Base-by-base conservation (phyloP, 352 stramenopile genomes). In the Aphanomyces cochlioides region DNA sequence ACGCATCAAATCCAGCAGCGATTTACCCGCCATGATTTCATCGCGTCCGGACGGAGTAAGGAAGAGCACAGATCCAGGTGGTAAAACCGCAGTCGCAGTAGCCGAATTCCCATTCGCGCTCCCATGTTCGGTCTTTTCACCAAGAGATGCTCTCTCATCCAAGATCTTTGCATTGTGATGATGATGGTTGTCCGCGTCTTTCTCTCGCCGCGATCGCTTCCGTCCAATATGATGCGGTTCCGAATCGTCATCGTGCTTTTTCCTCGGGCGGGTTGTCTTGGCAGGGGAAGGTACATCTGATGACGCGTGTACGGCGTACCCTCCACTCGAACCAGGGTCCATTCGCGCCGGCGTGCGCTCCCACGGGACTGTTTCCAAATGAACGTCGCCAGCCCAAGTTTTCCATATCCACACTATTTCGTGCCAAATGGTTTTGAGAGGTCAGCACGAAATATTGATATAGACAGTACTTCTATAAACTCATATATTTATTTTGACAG, bases 361-460 rank as follows among this genome's bases (percentile, higher is more conserved):
- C 19, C 1, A 10, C 54, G 5, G 17, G 15, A 17, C 54, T 19
- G 37, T 61, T 61, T 61, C 54, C 54, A 61, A 61, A 61, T 61
- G 54, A 19, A 41, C 54, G 28, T 61, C 54, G 17, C 17, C 21
- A 10, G 17, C 17, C 54, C 54, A 19, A 61, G 1, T 28, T 39
- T 61, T 61, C 15, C 28, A 19, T 19, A 28, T 28, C 28, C 47
- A 70, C 64, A 70, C 64, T 70, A 70, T 63, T 70, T 70, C 54
- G 4, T 36, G 54, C 21, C 15, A 21, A 70, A 21, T 41, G n/a
- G 53, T 39, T 61, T 59, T 57, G 21, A 10, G 57, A 21, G 56
- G 56, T 63, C 56, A 15, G 28, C 45, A 63, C 17, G 43, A 12
- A 50, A 12, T 50, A n/a, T 50, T 28, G 28, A 28, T 28, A 28